phyloP scores from a whole-genome alignment of 495 filamentous ascomycete genomes.

The Hyaloscypha bicolor region DNA sequence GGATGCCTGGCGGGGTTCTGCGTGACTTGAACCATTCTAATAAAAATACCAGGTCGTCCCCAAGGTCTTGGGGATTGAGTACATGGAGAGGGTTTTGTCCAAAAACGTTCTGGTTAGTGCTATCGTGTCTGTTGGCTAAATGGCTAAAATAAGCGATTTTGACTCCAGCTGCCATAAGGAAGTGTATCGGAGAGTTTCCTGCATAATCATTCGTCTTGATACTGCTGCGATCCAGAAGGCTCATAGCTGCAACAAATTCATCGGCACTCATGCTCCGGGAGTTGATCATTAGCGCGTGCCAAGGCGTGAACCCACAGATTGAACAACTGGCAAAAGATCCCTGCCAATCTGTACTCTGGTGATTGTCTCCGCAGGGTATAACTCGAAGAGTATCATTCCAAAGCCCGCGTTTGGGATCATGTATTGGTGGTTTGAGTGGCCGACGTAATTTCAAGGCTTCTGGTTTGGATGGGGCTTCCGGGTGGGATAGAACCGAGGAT shows the following conservation, averaged over 20 bases:
- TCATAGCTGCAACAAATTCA: constrained; percentile 6
- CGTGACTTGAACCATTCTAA: constrained; percentile 20
- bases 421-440: constrained; percentile 7
- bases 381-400: constrained; percentile 21
- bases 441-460: not conserved
- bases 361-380: constrained; percentile 19
- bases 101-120: constrained; percentile 18
- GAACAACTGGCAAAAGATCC: constrained; percentile 8
- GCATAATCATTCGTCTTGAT: constrained; percentile 8
- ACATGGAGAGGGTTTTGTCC: constrained; percentile 23
- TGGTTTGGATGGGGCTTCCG: not conserved
- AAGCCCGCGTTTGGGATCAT: constrained; percentile 11
- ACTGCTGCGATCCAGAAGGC: not conserved
- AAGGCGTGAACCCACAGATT: constrained; percentile 16
- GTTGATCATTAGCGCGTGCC: constrained; percentile 22
- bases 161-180: constrained; percentile 18
- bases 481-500: not conserved
- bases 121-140: not conserved
- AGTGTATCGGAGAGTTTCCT: constrained; percentile 18
- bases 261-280: constrained; percentile 2
- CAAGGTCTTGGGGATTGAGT: constrained; percentile 16
- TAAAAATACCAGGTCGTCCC: constrained; percentile 6
- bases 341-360: constrained; percentile 8
- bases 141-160: constrained; percentile 5
- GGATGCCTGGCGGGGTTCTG: constrained; percentile 13